Conservation (phyloP, 2,329 filamentous ascomycete genomes). For the Colletotrichum magnum region DNA sequence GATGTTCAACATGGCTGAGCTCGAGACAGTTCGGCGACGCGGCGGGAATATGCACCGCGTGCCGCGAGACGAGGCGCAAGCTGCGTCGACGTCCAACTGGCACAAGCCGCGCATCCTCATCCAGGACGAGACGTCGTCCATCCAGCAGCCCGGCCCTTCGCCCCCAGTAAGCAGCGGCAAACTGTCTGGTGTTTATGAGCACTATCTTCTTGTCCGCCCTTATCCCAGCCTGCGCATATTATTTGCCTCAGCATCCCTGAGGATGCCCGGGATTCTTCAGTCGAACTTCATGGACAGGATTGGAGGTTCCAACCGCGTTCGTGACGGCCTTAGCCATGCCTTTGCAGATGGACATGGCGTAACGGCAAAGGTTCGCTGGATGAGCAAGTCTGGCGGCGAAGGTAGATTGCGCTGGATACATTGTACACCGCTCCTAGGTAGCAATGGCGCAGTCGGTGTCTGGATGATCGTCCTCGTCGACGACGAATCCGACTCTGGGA, state of each 20-base stretch:
- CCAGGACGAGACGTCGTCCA: slow-evolving; percentile 50
- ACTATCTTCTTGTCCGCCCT: slow-evolving; percentile 76
- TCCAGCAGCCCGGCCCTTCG: slow-evolving; percentile 34
- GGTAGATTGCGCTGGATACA: slow-evolving; percentile 82
- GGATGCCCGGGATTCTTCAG: slow-evolving; percentile 77
- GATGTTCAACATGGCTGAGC: slow-evolving; percentile 77
- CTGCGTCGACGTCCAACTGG: slow-evolving; percentile 50
- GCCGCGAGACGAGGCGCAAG: slow-evolving; percentile 59
- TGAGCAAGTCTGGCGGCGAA: slow-evolving; percentile 65
- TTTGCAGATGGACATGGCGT: slow-evolving; percentile 78
- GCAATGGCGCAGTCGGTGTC: slow-evolving; percentile 77
- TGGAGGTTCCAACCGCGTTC: slow-evolving; percentile 62
- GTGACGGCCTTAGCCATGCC: slow-evolving; percentile 67
- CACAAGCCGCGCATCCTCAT: slow-evolving; percentile 58
- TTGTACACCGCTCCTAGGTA: slow-evolving; percentile 79
- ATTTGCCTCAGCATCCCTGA: slow-evolving; percentile 77
- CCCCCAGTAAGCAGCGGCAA: slow-evolving; percentile 45
- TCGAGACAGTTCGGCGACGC: slow-evolving; percentile 73
- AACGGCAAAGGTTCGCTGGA: slow-evolving; percentile 82
- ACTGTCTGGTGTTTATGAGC: slow-evolving; percentile 61
- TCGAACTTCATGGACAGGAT: slow-evolving; percentile 69
- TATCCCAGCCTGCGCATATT: slow-evolving; percentile 76
- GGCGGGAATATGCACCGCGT: slow-evolving; percentile 75
- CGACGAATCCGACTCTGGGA: slow-evolving; percentile 60
- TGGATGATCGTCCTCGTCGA: slow-evolving; percentile 86